These are phyloP conservation scores for Dothistroma pini DNA, from an alignment of 2,329 filamentous ascomycete species.

Conservation along the genomic window DNA sequence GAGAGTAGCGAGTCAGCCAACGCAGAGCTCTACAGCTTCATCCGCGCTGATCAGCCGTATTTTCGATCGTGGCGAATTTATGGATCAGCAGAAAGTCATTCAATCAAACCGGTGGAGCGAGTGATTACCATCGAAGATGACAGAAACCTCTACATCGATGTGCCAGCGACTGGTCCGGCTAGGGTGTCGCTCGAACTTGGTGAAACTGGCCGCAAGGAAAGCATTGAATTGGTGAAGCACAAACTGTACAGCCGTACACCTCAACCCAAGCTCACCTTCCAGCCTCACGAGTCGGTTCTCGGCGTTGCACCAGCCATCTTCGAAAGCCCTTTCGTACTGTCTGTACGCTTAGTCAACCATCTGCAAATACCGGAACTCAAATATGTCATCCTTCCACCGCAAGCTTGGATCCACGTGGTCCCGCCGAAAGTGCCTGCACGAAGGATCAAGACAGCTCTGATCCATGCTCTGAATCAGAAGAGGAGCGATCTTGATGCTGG, in stretches of 20 bases:
- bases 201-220: not conserved
- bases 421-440: not conserved
- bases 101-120: no score
- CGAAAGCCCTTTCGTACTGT: not conserved
- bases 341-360: not conserved
- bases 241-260: not conserved
- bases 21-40: no score
- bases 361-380: not conserved
- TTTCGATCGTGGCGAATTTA: no score
- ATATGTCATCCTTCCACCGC: not conserved
- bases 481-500: not conserved
- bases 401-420: not conserved
- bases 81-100: no score
- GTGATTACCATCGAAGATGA: no score
- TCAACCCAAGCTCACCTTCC: not conserved
- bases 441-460: not conserved
- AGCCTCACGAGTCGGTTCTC: not conserved
- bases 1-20: not conserved
- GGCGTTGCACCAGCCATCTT: not conserved
- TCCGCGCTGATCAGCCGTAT: no score
- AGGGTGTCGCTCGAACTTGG: not conserved
- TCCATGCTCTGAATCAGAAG: not conserved
- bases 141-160: not conserved
- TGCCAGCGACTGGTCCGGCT: not conserved
- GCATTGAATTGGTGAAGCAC: not conserved